Evolutionary conservation across 2,329 filamentous ascomycete genomes (phyloP), one percentile per base, ranked within the genome.

Genomic region (Penicillium sclerotigenum): DNA sequence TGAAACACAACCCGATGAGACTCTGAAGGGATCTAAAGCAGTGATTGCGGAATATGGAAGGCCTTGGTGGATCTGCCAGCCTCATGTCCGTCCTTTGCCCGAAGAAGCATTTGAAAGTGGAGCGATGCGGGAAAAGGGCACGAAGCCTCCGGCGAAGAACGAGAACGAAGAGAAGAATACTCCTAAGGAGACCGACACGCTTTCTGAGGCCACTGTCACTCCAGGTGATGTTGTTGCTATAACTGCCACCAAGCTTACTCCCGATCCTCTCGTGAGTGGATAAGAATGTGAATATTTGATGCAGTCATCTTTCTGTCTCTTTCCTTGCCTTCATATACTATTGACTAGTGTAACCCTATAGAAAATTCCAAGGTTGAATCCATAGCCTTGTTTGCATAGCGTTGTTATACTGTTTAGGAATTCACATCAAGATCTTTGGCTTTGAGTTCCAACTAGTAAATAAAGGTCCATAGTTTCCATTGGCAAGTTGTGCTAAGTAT

Each of bases 41-140:
- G 86, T 88, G 0, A 85, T 94, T 26, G 83, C 82, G 53, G 79
- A 84, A 58, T 96, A 91, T 68, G 87, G 86, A 71, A 78, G 91
- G 61, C 92, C 92, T 1, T 97, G 87, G 83, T 97, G 91, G 90
- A 82, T 96, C 4, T 91, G 87, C 50, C 92, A 97, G 76, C 88
- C 93, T 4, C 90, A 96, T 66, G 83, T 97, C 7, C 80, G 92
- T 54, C 92, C 91, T 38, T 72, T 97, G 67, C 94, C 94, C 0
- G 89, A 88, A 64, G 93, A 97, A 76, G 94, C 94, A 2, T 68
- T 94, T 61, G 87, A 87, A 59, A 91, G 90, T 71, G 92, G 92
- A 0, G 87, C 89, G 2, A 81, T 96, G 71, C 83, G 81, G 55
- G 71, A 87, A 59, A 90, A 86, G 66, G 92, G 91, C 77, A 91